These are phyloP conservation scores for Phytophthora meadii DNA, from an alignment of 352 stramenopile species.

Conservation along the genomic window DNA sequence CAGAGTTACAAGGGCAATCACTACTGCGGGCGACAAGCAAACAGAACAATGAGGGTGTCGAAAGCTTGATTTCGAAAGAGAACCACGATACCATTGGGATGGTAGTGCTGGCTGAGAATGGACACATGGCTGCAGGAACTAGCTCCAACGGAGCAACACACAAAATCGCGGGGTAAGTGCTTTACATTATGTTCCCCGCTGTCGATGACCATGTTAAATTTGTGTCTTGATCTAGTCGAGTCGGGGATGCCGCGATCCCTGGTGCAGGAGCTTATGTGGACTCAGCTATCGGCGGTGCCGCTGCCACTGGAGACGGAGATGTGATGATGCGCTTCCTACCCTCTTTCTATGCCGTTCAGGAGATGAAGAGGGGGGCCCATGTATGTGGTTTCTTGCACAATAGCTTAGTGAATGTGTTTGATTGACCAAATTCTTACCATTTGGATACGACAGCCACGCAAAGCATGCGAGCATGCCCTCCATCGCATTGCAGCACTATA, in stretches of 20 bases:
- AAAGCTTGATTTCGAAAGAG: conserved; percentile 50
- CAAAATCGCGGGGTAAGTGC: conserved; percentile 83
- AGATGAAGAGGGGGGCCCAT: conserved; percentile 78
- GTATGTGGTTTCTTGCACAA: conserved; percentile 40
- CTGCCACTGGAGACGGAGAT: conserved; percentile 90
- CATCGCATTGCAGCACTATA: conserved; percentile 58
- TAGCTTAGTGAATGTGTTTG: background rate
- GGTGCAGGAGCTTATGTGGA: conserved; percentile 91
- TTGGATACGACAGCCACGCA: conserved; percentile 49
- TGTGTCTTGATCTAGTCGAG: conserved; percentile 54
- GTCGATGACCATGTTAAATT: conserved; percentile 4
- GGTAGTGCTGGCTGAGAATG: conserved; percentile 65
- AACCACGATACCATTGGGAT: conserved; percentile 95
- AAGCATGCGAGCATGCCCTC: conserved; percentile 66
- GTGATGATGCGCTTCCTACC: conserved; percentile 94
- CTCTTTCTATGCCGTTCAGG: conserved; percentile 82
- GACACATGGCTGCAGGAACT: conserved; percentile 81
- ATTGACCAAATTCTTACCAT: conserved; percentile 10
- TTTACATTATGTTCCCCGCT: background rate
- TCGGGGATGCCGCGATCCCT: conserved; percentile 86
- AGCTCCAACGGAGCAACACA: conserved; percentile 92
- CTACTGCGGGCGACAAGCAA: conserved; percentile 22
- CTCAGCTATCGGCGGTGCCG: conserved; percentile 76
- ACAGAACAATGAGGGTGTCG: conserved; percentile 23
- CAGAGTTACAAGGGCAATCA: conserved; percentile 20